phyloP scores from a whole-genome alignment of 306 rosid genomes.

The Castanea sativa region DNA sequence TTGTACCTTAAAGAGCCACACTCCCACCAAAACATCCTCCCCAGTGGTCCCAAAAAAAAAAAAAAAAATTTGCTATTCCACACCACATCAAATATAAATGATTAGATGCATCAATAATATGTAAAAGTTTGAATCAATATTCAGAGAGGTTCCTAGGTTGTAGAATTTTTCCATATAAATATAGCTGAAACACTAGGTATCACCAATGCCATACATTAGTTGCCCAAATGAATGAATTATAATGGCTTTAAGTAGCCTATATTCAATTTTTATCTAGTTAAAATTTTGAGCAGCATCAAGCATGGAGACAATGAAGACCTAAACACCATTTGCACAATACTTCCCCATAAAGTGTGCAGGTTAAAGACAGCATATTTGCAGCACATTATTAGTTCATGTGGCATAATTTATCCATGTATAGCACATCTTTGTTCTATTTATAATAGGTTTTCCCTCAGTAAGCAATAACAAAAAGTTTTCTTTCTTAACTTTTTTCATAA shows the following conservation, averaged over 20 bases:
- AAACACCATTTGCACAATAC: background rate
- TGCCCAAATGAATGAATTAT: background rate
- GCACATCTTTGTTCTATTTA: background rate
- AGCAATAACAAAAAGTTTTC: background rate
- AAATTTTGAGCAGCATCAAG: background rate
- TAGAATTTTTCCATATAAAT: background rate
- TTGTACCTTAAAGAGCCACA: background rate
- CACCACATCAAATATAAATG: background rate
- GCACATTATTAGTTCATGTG: background rate
- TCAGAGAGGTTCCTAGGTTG: background rate
- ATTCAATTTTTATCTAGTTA: background rate
- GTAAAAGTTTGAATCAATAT: background rate
- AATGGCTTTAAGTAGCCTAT: background rate
- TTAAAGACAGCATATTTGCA: background rate
- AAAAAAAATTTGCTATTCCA: background rate
- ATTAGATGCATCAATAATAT: background rate
- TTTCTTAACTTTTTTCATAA: background rate
- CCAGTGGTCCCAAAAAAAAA: background rate
- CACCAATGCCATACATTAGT: background rate
- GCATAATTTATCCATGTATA: too few species aligned
- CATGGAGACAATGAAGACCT: background rate
- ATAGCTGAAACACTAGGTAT: background rate
- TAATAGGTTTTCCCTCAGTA: background rate
- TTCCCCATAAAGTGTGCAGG: background rate
- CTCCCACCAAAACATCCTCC: background rate